These are phyloP conservation scores for Metschnikowia amazonensis DNA, from an alignment of 805 yeast genomes.

Conservation along the genomic window DNA sequence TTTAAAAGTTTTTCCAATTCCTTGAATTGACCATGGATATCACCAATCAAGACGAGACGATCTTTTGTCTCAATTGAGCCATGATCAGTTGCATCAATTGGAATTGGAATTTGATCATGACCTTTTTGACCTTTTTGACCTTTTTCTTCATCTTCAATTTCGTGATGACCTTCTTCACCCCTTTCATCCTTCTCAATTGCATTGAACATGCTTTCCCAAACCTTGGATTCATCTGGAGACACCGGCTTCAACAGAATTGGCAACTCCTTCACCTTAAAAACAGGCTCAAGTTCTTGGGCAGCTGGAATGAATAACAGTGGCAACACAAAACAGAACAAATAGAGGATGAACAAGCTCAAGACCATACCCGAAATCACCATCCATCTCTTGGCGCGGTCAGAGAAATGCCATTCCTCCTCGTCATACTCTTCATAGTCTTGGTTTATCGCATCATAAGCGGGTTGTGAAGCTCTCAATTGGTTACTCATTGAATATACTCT, in stretches of 20 bases:
- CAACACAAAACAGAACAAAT: slow-evolving; percentile 29
- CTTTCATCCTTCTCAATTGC: background rate
- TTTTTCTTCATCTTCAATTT: slow-evolving; percentile 2
- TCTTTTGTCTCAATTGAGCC: slow-evolving; percentile 16
- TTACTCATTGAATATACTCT: background rate
- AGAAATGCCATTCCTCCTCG: slow-evolving; percentile 10
- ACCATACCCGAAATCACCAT: slow-evolving; percentile 7
- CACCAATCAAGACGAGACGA: slow-evolving; percentile 74
- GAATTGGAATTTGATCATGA: too few relatives aligned
- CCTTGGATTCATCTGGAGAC: background rate
- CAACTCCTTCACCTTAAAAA: slow-evolving; percentile 25
- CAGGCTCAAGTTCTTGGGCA: slow-evolving; percentile 23
- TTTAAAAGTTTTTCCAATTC: slow-evolving; percentile 52
- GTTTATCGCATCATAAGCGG: slow-evolving; percentile 5
- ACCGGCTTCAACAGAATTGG: slow-evolving; percentile 27
- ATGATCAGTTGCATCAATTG: too few relatives aligned
- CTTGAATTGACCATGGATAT: slow-evolving; percentile 75
- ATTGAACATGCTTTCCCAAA: background rate
- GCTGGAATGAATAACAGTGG: slow-evolving; percentile 37
- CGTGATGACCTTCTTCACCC: too few relatives aligned
- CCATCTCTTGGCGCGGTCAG: slow-evolving; percentile 7
- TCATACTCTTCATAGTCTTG: slow-evolving; percentile 9
- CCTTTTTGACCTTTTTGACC: too few relatives aligned
- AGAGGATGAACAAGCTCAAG: slow-evolving; percentile 19
- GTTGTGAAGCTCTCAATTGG: background rate